Percentiles rank a stretch among this genome's conserved stretches.
Conservation (phyloP, 805 yeast species). For the Sugiyamaella mastotermitis region DNA sequence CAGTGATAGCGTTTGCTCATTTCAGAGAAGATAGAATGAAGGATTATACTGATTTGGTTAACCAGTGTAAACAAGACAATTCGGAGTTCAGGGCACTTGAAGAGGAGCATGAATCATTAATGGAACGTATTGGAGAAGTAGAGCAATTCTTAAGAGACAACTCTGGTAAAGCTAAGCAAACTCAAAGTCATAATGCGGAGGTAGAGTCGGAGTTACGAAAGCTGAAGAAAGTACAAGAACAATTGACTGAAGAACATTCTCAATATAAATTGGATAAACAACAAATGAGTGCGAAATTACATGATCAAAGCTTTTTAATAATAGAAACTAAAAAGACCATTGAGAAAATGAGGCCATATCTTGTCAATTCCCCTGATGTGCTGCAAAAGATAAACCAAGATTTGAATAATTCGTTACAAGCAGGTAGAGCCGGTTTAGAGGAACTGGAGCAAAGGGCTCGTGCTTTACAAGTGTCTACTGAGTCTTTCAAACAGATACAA, state of each 20-base stretch:
- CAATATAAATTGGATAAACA: slow-evolving; percentile 59
- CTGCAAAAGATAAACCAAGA: slow-evolving; percentile 48
- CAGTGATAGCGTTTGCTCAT: slow-evolving; percentile 78
- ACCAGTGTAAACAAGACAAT: slow-evolving; percentile 45
- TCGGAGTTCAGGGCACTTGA: slow-evolving; percentile 36
- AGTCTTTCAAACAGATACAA: slow-evolving; percentile 50
- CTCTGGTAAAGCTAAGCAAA: slow-evolving; percentile 28
- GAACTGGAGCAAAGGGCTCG: slow-evolving; percentile 43
- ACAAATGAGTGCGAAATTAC: slow-evolving; percentile 51
- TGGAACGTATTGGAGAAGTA: slow-evolving; percentile 33
- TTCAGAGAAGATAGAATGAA: slow-evolving; percentile 71
- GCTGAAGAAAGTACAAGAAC: slow-evolving; percentile 57
- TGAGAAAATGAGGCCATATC: slow-evolving; percentile 54
- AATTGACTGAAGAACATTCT: slow-evolving; percentile 53
- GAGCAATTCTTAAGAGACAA: slow-evolving; percentile 28
- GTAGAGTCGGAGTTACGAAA: slow-evolving; percentile 57
- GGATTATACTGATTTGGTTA: slow-evolving; percentile 60
- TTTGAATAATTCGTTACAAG: slow-evolving; percentile 40
- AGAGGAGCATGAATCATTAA: slow-evolving; percentile 35
- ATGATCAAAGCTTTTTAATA: slow-evolving; percentile 52
- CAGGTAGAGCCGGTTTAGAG: slow-evolving; percentile 35
- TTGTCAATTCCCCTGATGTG: slow-evolving; percentile 54
- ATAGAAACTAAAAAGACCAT: slow-evolving; percentile 52
- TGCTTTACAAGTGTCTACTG: slow-evolving; percentile 48
- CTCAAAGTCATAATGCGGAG: slow-evolving; percentile 45